Evolutionary conservation across 352 stramenopile species (phyloP), one percentile per base, ranked within the genome.

Genomic region (Elongisporangium prolatum): DNA sequence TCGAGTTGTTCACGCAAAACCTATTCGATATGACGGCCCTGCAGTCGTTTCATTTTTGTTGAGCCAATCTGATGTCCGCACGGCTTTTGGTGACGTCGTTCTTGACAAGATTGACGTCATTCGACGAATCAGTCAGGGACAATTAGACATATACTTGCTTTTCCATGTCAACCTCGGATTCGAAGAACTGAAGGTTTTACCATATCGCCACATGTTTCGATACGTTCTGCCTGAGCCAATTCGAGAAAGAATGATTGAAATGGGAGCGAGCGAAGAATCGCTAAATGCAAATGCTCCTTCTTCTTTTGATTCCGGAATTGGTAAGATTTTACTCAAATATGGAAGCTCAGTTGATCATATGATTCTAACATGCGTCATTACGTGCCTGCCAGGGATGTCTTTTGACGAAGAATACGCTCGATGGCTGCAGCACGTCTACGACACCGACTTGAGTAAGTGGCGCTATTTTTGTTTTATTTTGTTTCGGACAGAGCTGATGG

Each of bases 391-490:
- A 65, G 73, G 65, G 11, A 86, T 91, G 80, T 72, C 80, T 7
- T 95, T 95, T 53, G 86, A 95, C 48, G 86, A 91, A 61, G 80
- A 94, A 60, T 95, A 95, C 65, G 86, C 82, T 21, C 80, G 86
- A 11, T 95, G 86, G 86, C 68, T 95, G 20, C 86, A 95, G 68
- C 76, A 91, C 57, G 67, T 92, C 25, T 95, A 93, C 61, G 86
- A 95, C 64, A 89, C 77, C 4, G 86, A 95, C 59, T 69, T 92
- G 13, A 82, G 86, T 93, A 75, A 56, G 74, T 75, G 14, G 20
- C 37, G n/a, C 10, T 52, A 17, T 1, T 66, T 21, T 16, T 55
- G 9, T 6, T 50, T 34, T 51, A 17, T 60, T 14, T 2, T 25
- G 0, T 34, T 34, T 40, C 28, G 28, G 14, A 13, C 28, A 13